Conservation (phyloP, 345 rosid species). For the Brassica incana region DNA sequence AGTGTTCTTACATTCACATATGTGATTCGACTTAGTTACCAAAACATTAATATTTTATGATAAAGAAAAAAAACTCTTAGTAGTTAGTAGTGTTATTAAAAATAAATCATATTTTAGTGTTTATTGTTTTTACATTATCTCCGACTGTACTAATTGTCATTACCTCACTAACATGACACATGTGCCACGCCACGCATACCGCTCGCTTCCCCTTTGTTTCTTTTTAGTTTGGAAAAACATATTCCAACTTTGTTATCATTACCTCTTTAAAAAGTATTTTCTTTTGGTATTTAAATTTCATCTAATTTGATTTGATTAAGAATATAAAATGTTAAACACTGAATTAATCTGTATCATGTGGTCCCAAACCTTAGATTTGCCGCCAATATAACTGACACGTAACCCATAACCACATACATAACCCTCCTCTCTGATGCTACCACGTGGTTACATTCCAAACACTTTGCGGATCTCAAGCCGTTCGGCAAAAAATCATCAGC, state of each 20-base stretch:
- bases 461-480: slow-evolving; percentile 36
- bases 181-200: slow-evolving; percentile 33
- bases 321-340: background rate
- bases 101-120: background rate
- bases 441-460: slow-evolving; percentile 32
- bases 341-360: slow-evolving; percentile 19
- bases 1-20: background rate
- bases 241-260: slow-evolving; percentile 24
- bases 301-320: slow-evolving; percentile 3
- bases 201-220: background rate
- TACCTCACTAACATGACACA: slow-evolving; percentile 18
- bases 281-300: background rate
- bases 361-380: slow-evolving; percentile 34
- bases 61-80: background rate
- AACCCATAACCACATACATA: slow-evolving; percentile 6
- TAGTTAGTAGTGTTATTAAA: background rate
- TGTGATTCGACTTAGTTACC: background rate
- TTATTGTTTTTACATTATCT: background rate
- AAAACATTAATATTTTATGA: background rate
- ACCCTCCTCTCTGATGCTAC: slow-evolving; percentile 24
- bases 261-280: slow-evolving; percentile 2
- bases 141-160: background rate
- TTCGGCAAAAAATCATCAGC: slow-evolving; percentile 18
- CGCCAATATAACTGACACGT: slow-evolving; percentile 27
- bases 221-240: background rate